Conservation (phyloP, 73 alveolate genomes). For the Tetrahymena borealis region DNA sequence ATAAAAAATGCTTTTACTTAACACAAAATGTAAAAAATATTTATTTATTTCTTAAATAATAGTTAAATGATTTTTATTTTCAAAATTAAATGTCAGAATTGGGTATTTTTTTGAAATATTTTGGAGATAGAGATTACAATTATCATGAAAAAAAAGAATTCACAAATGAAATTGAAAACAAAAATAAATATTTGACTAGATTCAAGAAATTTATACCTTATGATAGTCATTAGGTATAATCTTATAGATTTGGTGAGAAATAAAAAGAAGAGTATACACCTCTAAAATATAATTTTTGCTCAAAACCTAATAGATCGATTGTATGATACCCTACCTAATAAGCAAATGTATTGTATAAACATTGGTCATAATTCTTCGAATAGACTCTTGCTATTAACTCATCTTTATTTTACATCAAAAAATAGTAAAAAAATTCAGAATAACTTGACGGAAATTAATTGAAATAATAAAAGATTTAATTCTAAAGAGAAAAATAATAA, state of each 20-base stretch:
- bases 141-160: too few species aligned
- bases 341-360: not conserved
- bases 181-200: too few species aligned
- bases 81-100: too few species aligned
- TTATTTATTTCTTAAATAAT: too few species aligned
- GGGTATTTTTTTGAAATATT: too few species aligned
- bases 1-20: too few species aligned
- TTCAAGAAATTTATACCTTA: not conserved
- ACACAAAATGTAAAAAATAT: too few species aligned
- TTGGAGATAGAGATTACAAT: too few species aligned
- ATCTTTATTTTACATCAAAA: not conserved
- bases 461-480: not conserved
- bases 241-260: not conserved
- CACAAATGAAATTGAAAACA: too few species aligned
- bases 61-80: too few species aligned
- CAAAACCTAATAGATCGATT: too few species aligned
- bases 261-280: not conserved
- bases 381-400: not conserved
- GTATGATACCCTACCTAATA: not conserved
- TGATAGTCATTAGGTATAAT: not conserved
- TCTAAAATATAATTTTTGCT: too few species aligned
- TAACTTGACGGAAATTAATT: not conserved
- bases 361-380: not conserved
- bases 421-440: not conserved
- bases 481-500: not conserved